Evolutionary conservation across 2,329 filamentous ascomycete species (phyloP).

Genomic region (Trichocomaceae sp.): DNA sequence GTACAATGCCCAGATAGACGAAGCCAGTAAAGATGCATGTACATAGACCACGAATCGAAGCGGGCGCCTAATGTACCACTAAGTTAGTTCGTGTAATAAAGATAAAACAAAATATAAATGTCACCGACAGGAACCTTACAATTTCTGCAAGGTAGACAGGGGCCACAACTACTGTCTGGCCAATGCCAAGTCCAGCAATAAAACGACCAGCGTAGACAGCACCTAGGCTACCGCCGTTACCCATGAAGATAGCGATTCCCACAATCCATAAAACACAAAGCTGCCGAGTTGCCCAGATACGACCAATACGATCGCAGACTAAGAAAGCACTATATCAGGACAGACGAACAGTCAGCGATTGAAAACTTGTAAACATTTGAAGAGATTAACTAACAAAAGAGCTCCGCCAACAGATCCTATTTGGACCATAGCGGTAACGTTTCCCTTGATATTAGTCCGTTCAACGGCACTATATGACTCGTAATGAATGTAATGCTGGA

Average conservation of each 20-base stretch:
- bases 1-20: constrained; percentile 70
- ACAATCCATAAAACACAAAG: constrained; percentile 39
- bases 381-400: constrained; percentile 43
- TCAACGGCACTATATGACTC: constrained; percentile 47
- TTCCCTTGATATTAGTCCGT: constrained; percentile 63
- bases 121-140: background rate
- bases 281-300: constrained; percentile 35
- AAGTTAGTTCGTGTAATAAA: background rate
- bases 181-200: constrained; percentile 39
- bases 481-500: constrained; percentile 55
- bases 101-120: background rate
- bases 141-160: constrained; percentile 70
- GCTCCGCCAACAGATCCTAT: constrained; percentile 68
- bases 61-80: constrained; percentile 45
- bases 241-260: constrained; percentile 41
- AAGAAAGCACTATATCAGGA: constrained; percentile 39
- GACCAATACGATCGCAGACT: constrained; percentile 44
- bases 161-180: constrained; percentile 41
- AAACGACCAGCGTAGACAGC: constrained; percentile 41
- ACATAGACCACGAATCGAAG: constrained; percentile 64
- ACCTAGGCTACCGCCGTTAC: constrained; percentile 30
- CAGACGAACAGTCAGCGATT: background rate
- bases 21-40: constrained; percentile 64
- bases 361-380: background rate
- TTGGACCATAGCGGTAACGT: constrained; percentile 76